Base-by-base conservation (phyloP, 805 yeast species). In the Zygosaccharomyces bisporus region DNA sequence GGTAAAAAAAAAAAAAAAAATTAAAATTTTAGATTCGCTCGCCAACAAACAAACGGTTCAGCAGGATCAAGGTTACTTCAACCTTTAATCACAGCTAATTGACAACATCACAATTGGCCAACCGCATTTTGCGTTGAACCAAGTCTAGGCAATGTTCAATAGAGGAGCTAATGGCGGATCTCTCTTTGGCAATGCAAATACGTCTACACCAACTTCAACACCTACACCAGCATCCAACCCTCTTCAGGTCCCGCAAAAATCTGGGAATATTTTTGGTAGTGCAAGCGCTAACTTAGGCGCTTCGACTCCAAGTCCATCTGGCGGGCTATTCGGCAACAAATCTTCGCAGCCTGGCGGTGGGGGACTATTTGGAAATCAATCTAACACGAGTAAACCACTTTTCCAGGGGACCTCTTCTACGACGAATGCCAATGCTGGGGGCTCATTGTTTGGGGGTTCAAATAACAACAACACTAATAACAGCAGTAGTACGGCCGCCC, bases 131-230 rank as follows among this genome's bases (percentile, higher is more conserved):
- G 31, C 13, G 16, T 27, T n/a, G 19, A 17, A 21, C 29, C 4
- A 37, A 17, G 13, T 16, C 41, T 14, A 20, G 32, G 39, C 25
- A n/a, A 55, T 55, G 56, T 54, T 56, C 38, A 46, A 52, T 29
- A 49, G 57, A 36, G 55, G 45, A 29, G 39, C 45, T 32, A 56
- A 53, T 35, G 53, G 57, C 45, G 51, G 55, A 30, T 50, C 63
- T 9, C 44, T 57, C 19, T 61, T 61, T 37, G 58, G 62, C 13
- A 55, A 51, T 38, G 50, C 46, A n/a, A 60, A 52, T 43, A 55
- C 64, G 4, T 58, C 66, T 8, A 59, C 67, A 4, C 67, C 67
- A 19, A 60, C 63, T 8, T 61, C 66, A 12, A 64, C 67, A 5
- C 61, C 66, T 4, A 53, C 58, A 5, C 52, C 63, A 16, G 36